Conservation (phyloP, 768 basidiomycete species). For the Auricularia heimuer region DNA sequence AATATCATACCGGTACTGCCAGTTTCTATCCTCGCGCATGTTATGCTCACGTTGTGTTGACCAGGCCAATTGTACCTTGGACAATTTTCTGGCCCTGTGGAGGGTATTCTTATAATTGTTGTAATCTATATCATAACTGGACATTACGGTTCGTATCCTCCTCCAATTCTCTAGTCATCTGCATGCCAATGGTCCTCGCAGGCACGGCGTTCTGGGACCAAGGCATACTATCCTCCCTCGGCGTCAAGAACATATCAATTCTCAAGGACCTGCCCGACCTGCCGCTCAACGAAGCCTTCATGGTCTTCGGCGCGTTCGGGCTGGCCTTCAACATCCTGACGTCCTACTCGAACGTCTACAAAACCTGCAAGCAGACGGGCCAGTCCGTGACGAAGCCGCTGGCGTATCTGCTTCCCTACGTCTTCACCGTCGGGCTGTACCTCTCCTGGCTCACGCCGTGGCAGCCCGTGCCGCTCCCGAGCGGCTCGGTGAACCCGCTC, state of each 20-base stretch:
- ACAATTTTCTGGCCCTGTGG: conserved; percentile 90
- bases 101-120: conserved; percentile 85
- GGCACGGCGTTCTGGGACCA: conserved; percentile 79
- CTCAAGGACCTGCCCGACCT: conserved; percentile 52
- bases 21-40: not conserved
- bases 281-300: conserved; percentile 77
- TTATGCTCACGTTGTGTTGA: not conserved
- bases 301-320: conserved; percentile 64
- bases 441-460: conserved; percentile 60
- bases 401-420: conserved; percentile 70
- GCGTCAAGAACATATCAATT: conserved; percentile 34
- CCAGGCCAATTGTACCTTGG: conserved; percentile 82
- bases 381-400: conserved; percentile 46
- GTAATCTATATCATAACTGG: conserved; percentile 71
- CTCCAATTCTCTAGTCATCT: not conserved
- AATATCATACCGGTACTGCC: conserved; percentile 72
- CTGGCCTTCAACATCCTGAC: conserved; percentile 72
- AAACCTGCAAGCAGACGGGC: conserved; percentile 35
- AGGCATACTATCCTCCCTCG: conserved; percentile 43
- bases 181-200: conserved; percentile 17
- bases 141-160: conserved; percentile 43
- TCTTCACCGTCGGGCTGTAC: conserved; percentile 58
- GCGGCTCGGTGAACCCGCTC: not conserved
- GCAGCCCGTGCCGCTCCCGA: not conserved
- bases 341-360: conserved; percentile 73